Base-by-base conservation (phyloP, 2,329 filamentous ascomycete species). In the Epichloe sylvatica region DNA sequence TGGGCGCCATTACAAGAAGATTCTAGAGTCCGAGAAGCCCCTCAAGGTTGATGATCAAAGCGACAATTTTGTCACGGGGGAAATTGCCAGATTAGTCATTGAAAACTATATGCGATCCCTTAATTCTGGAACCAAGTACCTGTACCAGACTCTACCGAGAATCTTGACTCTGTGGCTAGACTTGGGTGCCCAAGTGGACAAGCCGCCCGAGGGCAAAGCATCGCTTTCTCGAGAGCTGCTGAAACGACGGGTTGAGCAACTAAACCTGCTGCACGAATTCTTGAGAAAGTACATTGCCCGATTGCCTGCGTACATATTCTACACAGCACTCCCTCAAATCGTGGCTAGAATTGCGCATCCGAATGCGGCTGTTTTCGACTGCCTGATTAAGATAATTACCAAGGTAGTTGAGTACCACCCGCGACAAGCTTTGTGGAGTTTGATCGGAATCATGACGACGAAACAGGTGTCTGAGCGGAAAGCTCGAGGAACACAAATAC, bases 1-100 rank as follows among this genome's bases (percentile, higher is more conserved):
- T 9, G 92, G 92, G 5, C 88, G 91, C 44, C 89, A 97, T 66
- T 98, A 98, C 74, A 94, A 95, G 64, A 98, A 96, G 65, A 77
- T 97, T 4, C 72, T 96, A 3, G 91, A 97, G 59, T 86, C 88
- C 0, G 89, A 97, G 64, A 90, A 88, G 64, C 72, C 77, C 2
- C 77, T 94, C 47, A 81, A 84, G 37, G 72, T 78, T 17, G 78
- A 83, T 30, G 89, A 90, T 54, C 89, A 95, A 64, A 82, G 77
- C 40, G 83, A 89, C 49, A 74, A 78, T 52, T 89, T 81, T 58
- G 68, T 92, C 49, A 86, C 79, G 11, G 94, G 92, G 38, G 90
- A 96, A 62, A 80, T 83, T 19, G 82, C 88, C 2, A 89, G 90
- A 60, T 75, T 96, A 15, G 86, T 98, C 36, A 86, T 97, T 55